These are phyloP conservation scores for Hypoxylon fragiforme DNA, from an alignment of 495 filamentous ascomycete genomes.

Conservation along the genomic window DNA sequence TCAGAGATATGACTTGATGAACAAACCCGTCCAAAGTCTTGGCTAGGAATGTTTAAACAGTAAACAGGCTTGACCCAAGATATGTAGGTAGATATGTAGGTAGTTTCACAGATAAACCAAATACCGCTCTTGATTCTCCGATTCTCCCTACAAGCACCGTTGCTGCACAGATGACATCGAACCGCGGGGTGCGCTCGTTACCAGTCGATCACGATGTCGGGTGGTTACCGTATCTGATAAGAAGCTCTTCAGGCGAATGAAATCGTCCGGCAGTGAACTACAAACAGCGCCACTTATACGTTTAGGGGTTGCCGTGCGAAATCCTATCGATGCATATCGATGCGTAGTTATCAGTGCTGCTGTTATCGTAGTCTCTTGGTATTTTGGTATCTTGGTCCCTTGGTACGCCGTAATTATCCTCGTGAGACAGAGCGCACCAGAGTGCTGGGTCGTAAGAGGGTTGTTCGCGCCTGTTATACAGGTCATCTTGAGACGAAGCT, in stretches of 20 bases:
- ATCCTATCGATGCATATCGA: slow-evolving; percentile 28
- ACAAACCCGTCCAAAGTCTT: slow-evolving; percentile 25
- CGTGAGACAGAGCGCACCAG: slow-evolving; percentile 27
- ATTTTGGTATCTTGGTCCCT: not conserved
- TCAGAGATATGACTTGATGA: slow-evolving; percentile 20
- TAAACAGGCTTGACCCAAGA: slow-evolving; percentile 29
- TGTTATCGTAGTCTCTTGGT: slow-evolving; percentile 13
- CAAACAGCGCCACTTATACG: slow-evolving; percentile 24
- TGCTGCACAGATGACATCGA: slow-evolving; percentile 35
- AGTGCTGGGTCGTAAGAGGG: slow-evolving; percentile 23
- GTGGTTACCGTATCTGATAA: slow-evolving; percentile 39
- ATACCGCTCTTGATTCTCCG: slow-evolving; percentile 33
- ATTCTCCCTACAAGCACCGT: slow-evolving; percentile 28
- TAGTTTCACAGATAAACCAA: slow-evolving; percentile 37
- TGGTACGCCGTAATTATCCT: slow-evolving; percentile 20
- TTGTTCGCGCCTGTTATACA: slow-evolving; percentile 26
- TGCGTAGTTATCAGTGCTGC: too few relatives aligned
- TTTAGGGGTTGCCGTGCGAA: slow-evolving; percentile 22
- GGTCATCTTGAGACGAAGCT: slow-evolving; percentile 22
- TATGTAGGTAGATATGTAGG: too few relatives aligned
- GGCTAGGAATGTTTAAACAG: slow-evolving; percentile 32
- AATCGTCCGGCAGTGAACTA: slow-evolving; percentile 22
- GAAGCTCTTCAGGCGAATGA: slow-evolving; percentile 25
- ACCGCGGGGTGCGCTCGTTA: slow-evolving; percentile 31
- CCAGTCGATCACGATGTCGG: slow-evolving; percentile 35